Base-by-base conservation (phyloP, 2,329 filamentous ascomycete genomes). In the Diaporthe sp. region DNA sequence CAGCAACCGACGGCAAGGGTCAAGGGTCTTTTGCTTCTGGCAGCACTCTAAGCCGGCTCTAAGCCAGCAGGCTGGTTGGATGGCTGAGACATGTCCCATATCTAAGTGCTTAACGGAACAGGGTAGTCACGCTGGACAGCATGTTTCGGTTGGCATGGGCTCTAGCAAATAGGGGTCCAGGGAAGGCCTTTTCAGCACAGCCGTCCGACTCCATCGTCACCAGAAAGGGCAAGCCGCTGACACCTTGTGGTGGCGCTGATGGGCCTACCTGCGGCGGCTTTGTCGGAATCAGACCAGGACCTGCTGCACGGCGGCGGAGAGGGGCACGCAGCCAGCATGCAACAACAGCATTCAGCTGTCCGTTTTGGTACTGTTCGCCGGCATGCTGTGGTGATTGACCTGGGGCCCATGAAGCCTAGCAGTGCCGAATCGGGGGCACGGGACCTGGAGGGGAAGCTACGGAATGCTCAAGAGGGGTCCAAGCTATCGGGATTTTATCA, bases 1-100 rank as follows among this genome's bases (percentile, higher is more conserved):
- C 65, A 70, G 65, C 65, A 70, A 55, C 65, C 65, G 34, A 55
- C 31, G 65, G 65, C 65, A 55, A 42, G 65, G 65, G 65, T 70
- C 65, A 39, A 55, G 65, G 65, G 65, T 70, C 42, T 47, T 67
- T 42, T 49, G 28, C 61, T 47, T 67, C 61, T 67, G 22, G 65
- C 49, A 70, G 65, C 65, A 70, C 34, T 55, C n/a, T 55, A 70
- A 70, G 49, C 47, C 47, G 25, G 61, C 61, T 47, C 61, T 49
- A 49, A 22, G 65, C 65, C 65, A 70, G 22, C 65, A n/a, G 49
- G 65, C 65, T 70, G 65, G 65, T 70, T 70, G 49, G 49, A 55
- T 55, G 49, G 65, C 65, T 70, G 65, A 70, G 65, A 70, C 65
- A 55, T 70, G 65, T 55, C 47, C 49, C 65, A 55, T 28, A 20